phyloP scores from a whole-genome alignment of 2,329 filamentous ascomycete species.

The Penicillium sp. region DNA sequence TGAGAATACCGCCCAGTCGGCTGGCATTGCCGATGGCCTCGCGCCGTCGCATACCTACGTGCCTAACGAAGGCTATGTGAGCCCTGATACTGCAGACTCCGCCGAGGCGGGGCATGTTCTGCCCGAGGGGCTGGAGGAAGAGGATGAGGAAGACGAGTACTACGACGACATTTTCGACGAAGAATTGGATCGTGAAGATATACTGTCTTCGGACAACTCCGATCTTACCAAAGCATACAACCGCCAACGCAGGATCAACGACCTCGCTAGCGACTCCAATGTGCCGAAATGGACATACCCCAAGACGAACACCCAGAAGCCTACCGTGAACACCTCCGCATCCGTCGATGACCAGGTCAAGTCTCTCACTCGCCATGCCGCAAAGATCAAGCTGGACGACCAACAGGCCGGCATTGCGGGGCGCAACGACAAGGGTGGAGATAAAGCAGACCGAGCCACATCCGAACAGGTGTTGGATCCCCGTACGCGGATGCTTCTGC shows the following conservation, averaged over 20 bases:
- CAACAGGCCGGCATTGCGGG: slow-evolving; percentile 52
- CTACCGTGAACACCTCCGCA: slow-evolving; percentile 72
- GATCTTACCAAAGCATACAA: slow-evolving; percentile 88
- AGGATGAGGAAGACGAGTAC: slow-evolving; percentile 57
- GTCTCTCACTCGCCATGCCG: slow-evolving; percentile 77
- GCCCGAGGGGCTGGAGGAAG: slow-evolving; percentile 40
- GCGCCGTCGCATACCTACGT: slow-evolving; percentile 49
- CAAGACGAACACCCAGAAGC: slow-evolving; percentile 74
- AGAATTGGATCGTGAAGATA: slow-evolving; percentile 54
- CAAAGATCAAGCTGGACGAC: slow-evolving; percentile 76
- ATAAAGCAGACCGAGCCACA: slow-evolving; percentile 90
- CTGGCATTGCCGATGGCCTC: slow-evolving; percentile 45
- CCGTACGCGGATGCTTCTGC: slow-evolving; percentile 87
- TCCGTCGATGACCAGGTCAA: slow-evolving; percentile 85
- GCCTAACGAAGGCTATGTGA: slow-evolving; percentile 50
- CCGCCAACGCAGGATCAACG: slow-evolving; percentile 69
- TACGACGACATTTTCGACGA: slow-evolving; percentile 60
- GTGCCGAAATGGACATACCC: slow-evolving; percentile 58
- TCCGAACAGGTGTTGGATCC: slow-evolving; percentile 93
- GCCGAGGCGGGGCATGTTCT: slow-evolving; percentile 33
- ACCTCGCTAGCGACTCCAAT: slow-evolving; percentile 47
- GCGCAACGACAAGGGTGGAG: slow-evolving; percentile 49
- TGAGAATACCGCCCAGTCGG: slow-evolving; percentile 15
- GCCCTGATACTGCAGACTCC: slow-evolving; percentile 35
- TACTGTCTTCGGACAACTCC: slow-evolving; percentile 55